Conservation (phyloP, 192 early-diverging fungal species). For the Rhizophagus prolifer region DNA sequence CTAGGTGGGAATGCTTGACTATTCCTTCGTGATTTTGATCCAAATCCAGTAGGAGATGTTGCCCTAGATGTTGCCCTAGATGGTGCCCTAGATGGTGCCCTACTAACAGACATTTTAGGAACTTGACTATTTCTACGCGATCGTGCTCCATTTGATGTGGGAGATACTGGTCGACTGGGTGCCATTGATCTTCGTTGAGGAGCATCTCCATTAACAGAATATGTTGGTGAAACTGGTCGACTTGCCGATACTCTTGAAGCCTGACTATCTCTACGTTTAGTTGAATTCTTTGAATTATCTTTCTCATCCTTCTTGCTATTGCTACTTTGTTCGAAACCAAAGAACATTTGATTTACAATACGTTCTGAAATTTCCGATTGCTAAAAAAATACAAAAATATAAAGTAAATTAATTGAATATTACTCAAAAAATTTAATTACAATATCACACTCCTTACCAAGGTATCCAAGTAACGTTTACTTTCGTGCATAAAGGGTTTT, state of each 20-base stretch:
- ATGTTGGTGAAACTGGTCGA: constrained; percentile 15
- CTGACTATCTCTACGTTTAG: not conserved
- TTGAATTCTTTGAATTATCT: not conserved
- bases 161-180: constrained; percentile 15
- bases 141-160: not conserved
- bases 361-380: constrained; percentile 27
- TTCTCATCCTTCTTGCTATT: not conserved
- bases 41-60: not conserved
- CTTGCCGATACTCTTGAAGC: not conserved
- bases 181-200: not conserved
- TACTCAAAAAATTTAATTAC: not conserved
- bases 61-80: too few relatives aligned
- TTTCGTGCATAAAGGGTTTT: constrained; percentile 34
- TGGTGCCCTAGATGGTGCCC: not conserved
- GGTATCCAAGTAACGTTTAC: constrained; percentile 19
- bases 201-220: not conserved
- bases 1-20: not conserved
- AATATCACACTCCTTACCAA: not conserved
- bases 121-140: not conserved
- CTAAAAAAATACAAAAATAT: not conserved
- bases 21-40: not conserved
- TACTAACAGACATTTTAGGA: not conserved
- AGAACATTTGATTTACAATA: constrained; percentile 34
- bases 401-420: not conserved
- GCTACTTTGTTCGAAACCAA: constrained; percentile 26